Evolutionary conservation across 768 basidiomycete genomes (phyloP).

Genomic region (Rhodosporidiobolus sp.): DNA sequence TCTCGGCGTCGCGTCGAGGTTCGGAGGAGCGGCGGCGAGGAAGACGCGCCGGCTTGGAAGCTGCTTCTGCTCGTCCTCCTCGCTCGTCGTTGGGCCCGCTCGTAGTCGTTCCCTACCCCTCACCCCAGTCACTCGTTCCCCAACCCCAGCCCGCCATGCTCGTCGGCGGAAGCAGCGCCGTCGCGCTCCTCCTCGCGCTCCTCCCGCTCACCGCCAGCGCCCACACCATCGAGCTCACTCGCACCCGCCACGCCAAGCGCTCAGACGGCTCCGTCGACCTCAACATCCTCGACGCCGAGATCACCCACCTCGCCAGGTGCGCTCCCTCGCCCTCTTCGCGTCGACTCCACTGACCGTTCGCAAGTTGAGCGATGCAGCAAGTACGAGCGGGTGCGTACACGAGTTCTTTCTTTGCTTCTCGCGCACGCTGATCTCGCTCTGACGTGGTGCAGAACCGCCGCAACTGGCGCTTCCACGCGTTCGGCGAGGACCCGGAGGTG

Average conservation of each 20-base stretch:
- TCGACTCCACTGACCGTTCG: not conserved
- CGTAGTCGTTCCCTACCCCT: not conserved
- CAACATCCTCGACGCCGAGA: not conserved
- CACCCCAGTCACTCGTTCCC: slow-evolving; percentile 22
- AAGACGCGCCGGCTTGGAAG: not conserved
- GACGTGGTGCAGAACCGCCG: not conserved
- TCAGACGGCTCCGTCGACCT: slow-evolving; percentile 22
- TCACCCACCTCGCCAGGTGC: not conserved
- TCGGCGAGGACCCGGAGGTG: not conserved
- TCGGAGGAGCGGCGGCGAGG: no score
- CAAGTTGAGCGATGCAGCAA: slow-evolving; percentile 14
- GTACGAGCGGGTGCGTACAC: slow-evolving; percentile 18
- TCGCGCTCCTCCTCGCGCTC: not conserved
- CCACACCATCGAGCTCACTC: slow-evolving; percentile 4
- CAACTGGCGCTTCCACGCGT: slow-evolving; percentile 3
- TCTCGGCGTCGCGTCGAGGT: not conserved
- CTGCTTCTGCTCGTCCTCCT: not conserved
- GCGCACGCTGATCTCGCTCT: no score
- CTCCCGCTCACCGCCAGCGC: not conserved
- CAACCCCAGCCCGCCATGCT: not conserved
- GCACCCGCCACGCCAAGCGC: slow-evolving; percentile 9
- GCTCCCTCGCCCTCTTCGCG: not conserved
- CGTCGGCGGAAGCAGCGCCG: not conserved
- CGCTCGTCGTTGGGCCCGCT: not conserved
- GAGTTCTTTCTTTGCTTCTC: no score